These are phyloP conservation scores for Passalora sequoiae DNA, from an alignment of 2,329 filamentous ascomycete genomes.

Conservation along the genomic window DNA sequence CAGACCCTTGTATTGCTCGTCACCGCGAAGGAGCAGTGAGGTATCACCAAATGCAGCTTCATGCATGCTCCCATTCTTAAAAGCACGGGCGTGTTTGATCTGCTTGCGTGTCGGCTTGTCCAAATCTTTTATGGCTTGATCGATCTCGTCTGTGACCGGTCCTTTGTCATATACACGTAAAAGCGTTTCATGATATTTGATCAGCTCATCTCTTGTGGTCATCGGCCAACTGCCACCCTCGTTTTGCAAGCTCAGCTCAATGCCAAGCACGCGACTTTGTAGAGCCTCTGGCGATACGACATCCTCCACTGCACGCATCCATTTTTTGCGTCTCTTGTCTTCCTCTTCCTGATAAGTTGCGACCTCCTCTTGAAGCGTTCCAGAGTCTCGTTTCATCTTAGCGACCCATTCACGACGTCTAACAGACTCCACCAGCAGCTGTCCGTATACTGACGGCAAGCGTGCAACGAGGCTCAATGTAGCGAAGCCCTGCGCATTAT, in stretches of 20 bases:
- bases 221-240: constrained; percentile 77
- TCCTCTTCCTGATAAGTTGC: constrained; percentile 90
- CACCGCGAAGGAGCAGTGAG: constrained; percentile 77
- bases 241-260: constrained; percentile 80
- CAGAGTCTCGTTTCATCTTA: constrained; percentile 82
- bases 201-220: constrained; percentile 69
- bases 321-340: constrained; percentile 77
- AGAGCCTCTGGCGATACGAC: constrained; percentile 62
- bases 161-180: constrained; percentile 61
- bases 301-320: constrained; percentile 79
- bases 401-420: constrained; percentile 85
- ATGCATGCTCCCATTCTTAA: constrained; percentile 93
- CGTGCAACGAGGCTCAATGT: constrained; percentile 73
- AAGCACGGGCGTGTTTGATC: constrained; percentile 79
- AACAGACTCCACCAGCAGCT: constrained; percentile 79
- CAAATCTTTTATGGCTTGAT: constrained; percentile 71
- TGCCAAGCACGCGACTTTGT: constrained; percentile 62
- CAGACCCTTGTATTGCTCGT: constrained; percentile 65
- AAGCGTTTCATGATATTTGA: constrained; percentile 65
- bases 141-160: constrained; percentile 64
- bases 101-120: constrained; percentile 80
- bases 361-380: constrained; percentile 86
- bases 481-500: constrained; percentile 68
- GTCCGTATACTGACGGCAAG: constrained; percentile 83
- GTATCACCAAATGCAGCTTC: constrained; percentile 84